phyloP scores from a whole-genome alignment of 2,329 filamentous ascomycete genomes.

The Intubia oerlemansii region DNA sequence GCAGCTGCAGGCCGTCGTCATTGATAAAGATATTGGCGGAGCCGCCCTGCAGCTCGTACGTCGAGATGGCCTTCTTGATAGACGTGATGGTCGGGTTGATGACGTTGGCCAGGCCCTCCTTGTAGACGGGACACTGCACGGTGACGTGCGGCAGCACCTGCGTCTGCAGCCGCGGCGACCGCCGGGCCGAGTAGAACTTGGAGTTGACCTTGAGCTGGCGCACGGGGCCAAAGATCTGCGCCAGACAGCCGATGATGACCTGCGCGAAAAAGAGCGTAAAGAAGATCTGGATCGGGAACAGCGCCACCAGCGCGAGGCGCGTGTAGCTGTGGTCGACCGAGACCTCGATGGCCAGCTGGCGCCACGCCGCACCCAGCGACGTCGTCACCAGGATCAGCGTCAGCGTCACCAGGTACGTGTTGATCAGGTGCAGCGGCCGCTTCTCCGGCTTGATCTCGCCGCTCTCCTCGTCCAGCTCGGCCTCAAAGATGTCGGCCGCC shows the following conservation, averaged over 20 bases:
- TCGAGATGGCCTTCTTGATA: slow-evolving; percentile 56
- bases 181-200: slow-evolving; percentile 60
- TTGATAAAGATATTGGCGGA: slow-evolving; percentile 61
- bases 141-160: slow-evolving; percentile 48
- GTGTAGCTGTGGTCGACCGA: slow-evolving; percentile 39
- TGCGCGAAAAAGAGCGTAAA: slow-evolving; percentile 68
- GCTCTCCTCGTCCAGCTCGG: slow-evolving; percentile 50
- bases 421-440: slow-evolving; percentile 46
- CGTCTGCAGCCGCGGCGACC: slow-evolving; percentile 37
- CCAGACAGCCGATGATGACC: slow-evolving; percentile 54
- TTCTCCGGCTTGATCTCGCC: slow-evolving; percentile 42
- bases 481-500: too few relatives aligned
- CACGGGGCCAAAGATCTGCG: slow-evolving; percentile 57
- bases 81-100: slow-evolving; percentile 60
- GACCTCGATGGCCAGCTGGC: slow-evolving; percentile 47
- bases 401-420: slow-evolving; percentile 44
- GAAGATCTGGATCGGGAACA: slow-evolving; percentile 55
- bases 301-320: slow-evolving; percentile 40
- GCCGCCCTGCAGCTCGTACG: slow-evolving; percentile 58
- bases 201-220: slow-evolving; percentile 55
- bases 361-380: slow-evolving; percentile 47
- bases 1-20: slow-evolving; percentile 51
- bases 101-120: slow-evolving; percentile 56
- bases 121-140: slow-evolving; percentile 76
- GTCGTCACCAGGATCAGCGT: slow-evolving; percentile 44